Evolutionary conservation across 148 eudicot genomes (phyloP), one percentile per base, ranked within the genome.

Genomic region (Persicaria maculosa): DNA sequence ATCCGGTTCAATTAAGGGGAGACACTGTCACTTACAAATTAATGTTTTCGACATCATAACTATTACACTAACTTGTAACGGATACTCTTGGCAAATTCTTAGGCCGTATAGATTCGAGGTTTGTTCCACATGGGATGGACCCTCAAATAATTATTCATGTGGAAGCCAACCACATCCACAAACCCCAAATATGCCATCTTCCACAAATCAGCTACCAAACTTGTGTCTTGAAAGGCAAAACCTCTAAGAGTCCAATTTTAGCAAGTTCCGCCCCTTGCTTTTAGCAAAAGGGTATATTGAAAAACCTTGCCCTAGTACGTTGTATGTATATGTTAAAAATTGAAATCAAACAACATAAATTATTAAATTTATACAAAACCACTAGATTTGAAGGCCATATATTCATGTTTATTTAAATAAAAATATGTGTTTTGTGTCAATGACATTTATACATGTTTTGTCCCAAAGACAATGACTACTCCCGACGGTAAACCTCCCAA

Each of bases 141-240:
- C 47, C 70, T 65, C 70, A 43, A 65, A 65, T 59, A 59, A 59
- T 65, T 4, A 65, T 65, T 65, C 47, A 43, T 65, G 45, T 65
- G 47, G 6, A 43, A 65, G 19, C 70, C 70, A 40, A 19, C 44
- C 68, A 62, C 15, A 31, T 25, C 43, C 12, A 62, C 16, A 62
- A 19, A 7, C 65, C 17, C 44, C 15, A 65, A 65, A 22, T 62
- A 62, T 62, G 68, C 44, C 68, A 62, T 62, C 6, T 62, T 62
- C 68, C 68, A 62, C 31, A 62, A 62, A 25, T 31, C 40, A 62
- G 44, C 68, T 31, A 62, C 25, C 10, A 40, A 65, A 43, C 5
- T 64, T 65, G 70, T 65, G 47, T 17, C 19, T 36, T 65, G 47
- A 65, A 14, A 65, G 70, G 45, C 70, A 45, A 40, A 45, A 40